phyloP scores from a whole-genome alignment of 768 basidiomycete species.

The Boletus coccyginus region DNA sequence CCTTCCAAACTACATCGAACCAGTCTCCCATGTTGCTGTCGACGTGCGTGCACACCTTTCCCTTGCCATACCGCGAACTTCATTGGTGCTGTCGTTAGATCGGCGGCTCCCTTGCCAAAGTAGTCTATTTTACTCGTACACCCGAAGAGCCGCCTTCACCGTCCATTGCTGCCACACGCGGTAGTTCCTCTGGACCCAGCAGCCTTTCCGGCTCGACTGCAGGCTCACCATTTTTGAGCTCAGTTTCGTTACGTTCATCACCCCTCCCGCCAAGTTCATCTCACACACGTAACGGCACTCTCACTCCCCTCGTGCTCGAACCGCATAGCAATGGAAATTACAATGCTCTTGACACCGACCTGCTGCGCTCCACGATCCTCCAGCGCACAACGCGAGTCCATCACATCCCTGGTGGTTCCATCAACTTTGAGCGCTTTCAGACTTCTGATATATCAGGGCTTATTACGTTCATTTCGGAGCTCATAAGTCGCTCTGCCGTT shows the following conservation, averaged over 20 bases:
- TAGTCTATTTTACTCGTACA: slow-evolving; percentile 97
- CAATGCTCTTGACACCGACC: slow-evolving; percentile 36
- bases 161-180: slow-evolving; percentile 58
- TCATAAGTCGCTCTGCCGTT: slow-evolving; percentile 82
- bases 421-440: slow-evolving; percentile 98
- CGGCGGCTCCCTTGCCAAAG: slow-evolving; percentile 95
- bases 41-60: slow-evolving; percentile 63
- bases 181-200: slow-evolving; percentile 48
- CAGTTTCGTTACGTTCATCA: slow-evolving; percentile 18
- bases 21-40: slow-evolving; percentile 95
- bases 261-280: slow-evolving; percentile 27
- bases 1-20: slow-evolving; percentile 96
- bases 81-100: slow-evolving; percentile 50
- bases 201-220: slow-evolving; percentile 39
- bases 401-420: slow-evolving; percentile 92
- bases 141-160: slow-evolving; percentile 82
- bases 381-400: slow-evolving; percentile 54
- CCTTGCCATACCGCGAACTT: neutral
- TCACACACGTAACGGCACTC: slow-evolving; percentile 59
- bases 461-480: slow-evolving; percentile 79
- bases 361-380: slow-evolving; percentile 63
- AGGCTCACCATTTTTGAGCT: slow-evolving; percentile 21
- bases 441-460: slow-evolving; percentile 84
- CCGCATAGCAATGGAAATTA: slow-evolving; percentile 32
- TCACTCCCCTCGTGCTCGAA: slow-evolving; percentile 78